phyloP scores from a whole-genome alignment of 768 basidiomycete genomes.

The Suillus fuscotomentosus region DNA sequence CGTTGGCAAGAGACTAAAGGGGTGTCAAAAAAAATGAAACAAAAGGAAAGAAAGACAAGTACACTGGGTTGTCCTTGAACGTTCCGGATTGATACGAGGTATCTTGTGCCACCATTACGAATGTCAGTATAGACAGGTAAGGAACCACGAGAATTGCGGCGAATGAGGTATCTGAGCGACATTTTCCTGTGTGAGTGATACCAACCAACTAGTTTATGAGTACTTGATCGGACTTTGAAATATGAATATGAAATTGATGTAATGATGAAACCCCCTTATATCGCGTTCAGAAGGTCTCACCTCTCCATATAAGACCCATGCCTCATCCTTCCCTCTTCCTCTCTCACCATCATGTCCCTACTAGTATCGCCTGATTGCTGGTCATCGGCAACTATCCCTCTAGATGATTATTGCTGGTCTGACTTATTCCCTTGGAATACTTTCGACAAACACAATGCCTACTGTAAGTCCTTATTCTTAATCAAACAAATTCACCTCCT shows the following conservation, averaged over 20 bases:
- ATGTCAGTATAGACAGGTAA: slow-evolving; percentile 78
- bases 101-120: slow-evolving; percentile 61
- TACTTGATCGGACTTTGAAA: no score
- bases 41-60: slow-evolving; percentile 22
- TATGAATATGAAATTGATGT: background rate
- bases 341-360: background rate
- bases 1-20: slow-evolving; percentile 54
- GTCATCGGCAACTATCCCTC: no score
- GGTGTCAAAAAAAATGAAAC: slow-evolving; percentile 2
- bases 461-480: no score
- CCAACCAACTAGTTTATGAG: no score
- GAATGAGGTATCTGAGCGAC: slow-evolving; percentile 30
- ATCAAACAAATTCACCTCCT: slow-evolving; percentile 1
- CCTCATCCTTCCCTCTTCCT: background rate
- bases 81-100: slow-evolving; percentile 61
- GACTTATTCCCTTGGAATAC: no score
- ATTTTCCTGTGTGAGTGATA: no score
- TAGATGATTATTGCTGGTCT: no score
- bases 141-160: slow-evolving; percentile 63
- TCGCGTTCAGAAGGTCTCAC: background rate
- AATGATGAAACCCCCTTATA: background rate
- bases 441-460: background rate
- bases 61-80: slow-evolving; percentile 64
- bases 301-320: background rate
- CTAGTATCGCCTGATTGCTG: no score